Conservation (phyloP, 2,329 filamentous ascomycete genomes). For the Apiospora kogelbergensis region DNA sequence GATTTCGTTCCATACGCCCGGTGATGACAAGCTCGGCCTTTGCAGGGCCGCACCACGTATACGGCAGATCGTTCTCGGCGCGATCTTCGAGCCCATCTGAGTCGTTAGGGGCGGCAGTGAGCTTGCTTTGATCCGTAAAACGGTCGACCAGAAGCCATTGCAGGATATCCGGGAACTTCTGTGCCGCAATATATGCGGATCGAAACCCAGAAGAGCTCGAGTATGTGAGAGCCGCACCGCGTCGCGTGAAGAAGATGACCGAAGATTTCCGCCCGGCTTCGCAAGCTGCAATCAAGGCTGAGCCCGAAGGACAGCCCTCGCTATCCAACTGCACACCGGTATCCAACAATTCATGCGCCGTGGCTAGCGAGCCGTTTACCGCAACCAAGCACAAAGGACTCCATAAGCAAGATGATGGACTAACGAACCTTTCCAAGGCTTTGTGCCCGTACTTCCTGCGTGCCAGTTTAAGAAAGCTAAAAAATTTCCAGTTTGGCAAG, state of each 20-base stretch:
- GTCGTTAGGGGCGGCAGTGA: background rate
- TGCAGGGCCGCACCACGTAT: conserved; percentile 12
- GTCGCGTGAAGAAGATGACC: conserved; percentile 12
- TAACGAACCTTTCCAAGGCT: background rate
- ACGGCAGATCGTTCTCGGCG: background rate
- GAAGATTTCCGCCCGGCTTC: conserved; percentile 4
- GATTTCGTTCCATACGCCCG: conserved; percentile 8
- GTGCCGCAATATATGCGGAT: conserved; percentile 6
- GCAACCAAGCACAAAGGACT: conserved; percentile 13
- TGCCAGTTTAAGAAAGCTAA: background rate
- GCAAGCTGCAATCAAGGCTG: conserved; percentile 15
- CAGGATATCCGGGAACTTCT: conserved; percentile 7
- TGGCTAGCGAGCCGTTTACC: background rate
- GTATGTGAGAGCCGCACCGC: conserved; percentile 12
- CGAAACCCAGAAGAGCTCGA: conserved; percentile 8
- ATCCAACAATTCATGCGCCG: conserved; percentile 11
- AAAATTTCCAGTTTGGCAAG: no score
- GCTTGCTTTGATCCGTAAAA: conserved; percentile 14
- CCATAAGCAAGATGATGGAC: background rate
- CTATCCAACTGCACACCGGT: conserved; percentile 11
- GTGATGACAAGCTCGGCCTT: conserved; percentile 15
- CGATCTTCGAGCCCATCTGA: background rate
- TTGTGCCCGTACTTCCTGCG: background rate
- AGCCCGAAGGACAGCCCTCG: conserved; percentile 12
- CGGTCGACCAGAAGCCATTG: conserved; percentile 15